Base-by-base conservation (phyloP, 139 green algal genomes). In the Chlorella sp. region DNA sequence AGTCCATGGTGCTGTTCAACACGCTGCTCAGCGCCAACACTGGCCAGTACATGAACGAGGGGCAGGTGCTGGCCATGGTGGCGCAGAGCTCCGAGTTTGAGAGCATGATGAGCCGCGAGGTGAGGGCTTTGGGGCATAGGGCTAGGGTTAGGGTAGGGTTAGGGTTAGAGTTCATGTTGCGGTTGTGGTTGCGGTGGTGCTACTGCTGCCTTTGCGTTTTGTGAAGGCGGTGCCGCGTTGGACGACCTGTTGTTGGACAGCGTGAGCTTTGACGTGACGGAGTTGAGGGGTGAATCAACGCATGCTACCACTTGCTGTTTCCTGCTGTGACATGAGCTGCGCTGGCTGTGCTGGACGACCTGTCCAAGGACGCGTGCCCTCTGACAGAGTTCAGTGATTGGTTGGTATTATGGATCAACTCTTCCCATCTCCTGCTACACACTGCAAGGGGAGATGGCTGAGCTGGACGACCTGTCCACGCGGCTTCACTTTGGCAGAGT, bases 41-140 rank as follows among this genome's bases (percentile, higher is more conserved):
- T n/a, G n/a, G n/a, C n/a, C n/a, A n/a, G n/a, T 86, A 95, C 81
- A 94, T 98, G 90, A 85, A 34, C 5, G 84, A 92, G 75, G 86
- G 71, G 3, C 86, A 93, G 70, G 69, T 96, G 49, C 79, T 99
- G 51, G 63, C 81, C 55, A 93, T 98, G 80, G 84, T 99, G 31
- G 80, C 91, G 10, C 80, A 92, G 59, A 88, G 76, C 68, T 86
- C 84, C 29, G 95, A 99, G 87, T 99, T 99, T 87, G 91, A 97
- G 73, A 93, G 93, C 75, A 90, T 99, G 67, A 85, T 83, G 62
- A 86, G 98, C 49, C 72, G 94, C n/a, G 64, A 64, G 49, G 68
- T 64, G 49, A 62, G 68, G 27, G 62, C n/a, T n/a, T 10, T 33
- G 59, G 59, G 59, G 49, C 49, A 20, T 20, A 60, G 49, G 59